Percentiles rank a stretch among this genome's conserved stretches.
Conservation (phyloP, 371 early-diverging fungal genomes). For the Mucor sp. region DNA sequence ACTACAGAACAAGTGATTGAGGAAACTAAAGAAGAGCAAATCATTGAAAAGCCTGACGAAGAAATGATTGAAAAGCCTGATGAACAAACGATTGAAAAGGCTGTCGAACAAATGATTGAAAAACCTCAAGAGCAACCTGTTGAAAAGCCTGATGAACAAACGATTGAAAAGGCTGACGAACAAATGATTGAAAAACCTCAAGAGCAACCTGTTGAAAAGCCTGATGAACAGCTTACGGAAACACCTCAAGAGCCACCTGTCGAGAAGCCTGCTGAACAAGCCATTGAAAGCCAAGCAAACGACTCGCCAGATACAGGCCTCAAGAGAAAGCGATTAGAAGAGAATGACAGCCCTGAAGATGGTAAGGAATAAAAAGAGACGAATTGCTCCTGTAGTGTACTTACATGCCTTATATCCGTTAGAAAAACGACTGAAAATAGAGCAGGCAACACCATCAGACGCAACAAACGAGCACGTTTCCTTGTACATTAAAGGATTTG, state of each 20-base stretch:
- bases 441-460: neutral
- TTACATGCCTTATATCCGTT: neutral
- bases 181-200: neutral
- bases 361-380: too few relatives aligned
- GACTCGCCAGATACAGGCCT: slow-evolving; percentile 10
- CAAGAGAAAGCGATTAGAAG: slow-evolving; percentile 20
- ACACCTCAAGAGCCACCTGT: neutral
- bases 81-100: too few relatives aligned
- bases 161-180: neutral
- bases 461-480: slow-evolving; percentile 27
- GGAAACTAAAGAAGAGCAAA: neutral
- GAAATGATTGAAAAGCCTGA: too few relatives aligned
- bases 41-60: too few relatives aligned
- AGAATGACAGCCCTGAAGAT: neutral
- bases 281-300: neutral
- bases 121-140: neutral
- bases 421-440: slow-evolving; percentile 1
- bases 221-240: neutral
- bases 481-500: slow-evolving; percentile 73
- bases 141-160: slow-evolving; percentile 13
- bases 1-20: neutral
- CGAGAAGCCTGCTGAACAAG: neutral
- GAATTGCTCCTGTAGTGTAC: too few relatives aligned
- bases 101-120: slow-evolving; percentile 12
- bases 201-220: slow-evolving; percentile 16